Conservation (phyloP, 148 eudicot species). For the Chenopodium berlandieri region DNA sequence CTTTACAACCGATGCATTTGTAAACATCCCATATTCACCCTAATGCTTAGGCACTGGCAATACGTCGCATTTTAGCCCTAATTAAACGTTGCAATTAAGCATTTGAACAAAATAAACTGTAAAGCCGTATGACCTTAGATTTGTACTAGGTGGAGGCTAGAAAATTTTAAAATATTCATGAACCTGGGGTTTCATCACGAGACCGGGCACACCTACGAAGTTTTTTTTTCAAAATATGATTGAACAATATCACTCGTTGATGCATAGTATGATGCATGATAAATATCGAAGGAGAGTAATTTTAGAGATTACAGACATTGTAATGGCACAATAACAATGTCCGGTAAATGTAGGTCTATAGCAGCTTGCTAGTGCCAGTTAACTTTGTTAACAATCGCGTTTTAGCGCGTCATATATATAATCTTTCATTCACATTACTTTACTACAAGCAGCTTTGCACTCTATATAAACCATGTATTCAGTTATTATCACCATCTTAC, state of each 20-base stretch:
- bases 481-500: slow-evolving; percentile 17
- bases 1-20: too few species aligned
- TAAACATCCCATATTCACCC: too few species aligned
- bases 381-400: not conserved
- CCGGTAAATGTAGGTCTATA: not conserved
- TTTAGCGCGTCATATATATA: not conserved
- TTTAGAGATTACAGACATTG: not conserved
- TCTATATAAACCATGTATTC: slow-evolving; percentile 13
- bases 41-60: too few species aligned
- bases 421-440: slow-evolving; percentile 18
- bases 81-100: too few species aligned
- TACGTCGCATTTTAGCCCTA: too few species aligned
- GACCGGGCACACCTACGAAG: too few species aligned
- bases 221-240: not conserved
- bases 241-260: not conserved
- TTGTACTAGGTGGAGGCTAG: too few species aligned
- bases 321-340: not conserved
- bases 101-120: too few species aligned
- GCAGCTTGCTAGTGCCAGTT: not conserved
- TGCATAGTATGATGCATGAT: not conserved
- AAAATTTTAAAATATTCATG: too few species aligned
- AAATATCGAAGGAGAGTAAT: not conserved
- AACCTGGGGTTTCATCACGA: too few species aligned
- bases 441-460: slow-evolving; percentile 12
- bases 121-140: too few species aligned